These are phyloP conservation scores for Pseudogymnoascus sp. DNA, from an alignment of 2,329 filamentous ascomycete genomes.

Conservation along the genomic window DNA sequence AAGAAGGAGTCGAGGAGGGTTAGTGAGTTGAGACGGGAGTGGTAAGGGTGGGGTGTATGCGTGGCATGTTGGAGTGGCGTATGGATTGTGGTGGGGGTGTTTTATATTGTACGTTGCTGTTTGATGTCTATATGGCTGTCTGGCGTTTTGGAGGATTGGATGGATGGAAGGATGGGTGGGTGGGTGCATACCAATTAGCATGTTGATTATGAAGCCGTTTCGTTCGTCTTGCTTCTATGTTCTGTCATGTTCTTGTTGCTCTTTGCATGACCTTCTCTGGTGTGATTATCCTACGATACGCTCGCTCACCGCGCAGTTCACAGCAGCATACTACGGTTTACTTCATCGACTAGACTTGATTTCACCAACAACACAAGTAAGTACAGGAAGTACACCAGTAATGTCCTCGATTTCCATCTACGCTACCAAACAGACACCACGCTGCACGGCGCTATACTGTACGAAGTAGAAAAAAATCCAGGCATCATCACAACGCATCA, in stretches of 20 bases:
- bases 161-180: background rate
- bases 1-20: background rate
- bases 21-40: background rate
- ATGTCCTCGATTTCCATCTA: background rate
- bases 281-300: too few species aligned
- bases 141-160: background rate
- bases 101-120: background rate
- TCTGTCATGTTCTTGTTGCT: background rate
- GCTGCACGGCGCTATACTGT: background rate
- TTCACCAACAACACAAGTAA: background rate
- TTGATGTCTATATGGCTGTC: background rate
- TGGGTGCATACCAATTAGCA: background rate
- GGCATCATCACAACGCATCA: too few species aligned
- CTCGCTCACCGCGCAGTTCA: too few species aligned
- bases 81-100: background rate
- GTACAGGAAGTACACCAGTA: background rate
- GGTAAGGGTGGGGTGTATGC: background rate
- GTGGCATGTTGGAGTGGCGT: background rate
- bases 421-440: background rate
- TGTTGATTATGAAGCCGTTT: background rate
- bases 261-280: background rate
- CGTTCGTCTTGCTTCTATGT: background rate
- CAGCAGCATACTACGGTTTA: too few species aligned
- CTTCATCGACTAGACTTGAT: too few species aligned
- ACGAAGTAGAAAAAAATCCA: background rate